Percentiles rank a stretch among this genome's conserved stretches.
These are phyloP conservation scores for Cryptosporidium andersoni DNA, from an alignment of 169 alveolate species.

Conservation along the genomic window DNA sequence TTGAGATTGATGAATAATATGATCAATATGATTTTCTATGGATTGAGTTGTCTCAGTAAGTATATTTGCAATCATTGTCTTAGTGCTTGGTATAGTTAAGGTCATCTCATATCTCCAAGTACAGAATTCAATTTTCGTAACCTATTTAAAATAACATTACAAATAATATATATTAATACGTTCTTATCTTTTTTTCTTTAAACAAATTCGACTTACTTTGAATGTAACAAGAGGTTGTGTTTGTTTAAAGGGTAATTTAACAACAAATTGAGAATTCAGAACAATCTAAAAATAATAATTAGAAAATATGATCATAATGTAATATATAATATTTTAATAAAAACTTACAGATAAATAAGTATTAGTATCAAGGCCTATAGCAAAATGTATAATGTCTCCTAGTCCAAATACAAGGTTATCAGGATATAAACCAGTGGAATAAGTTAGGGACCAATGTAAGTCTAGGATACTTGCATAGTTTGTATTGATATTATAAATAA, in stretches of 20 bases:
- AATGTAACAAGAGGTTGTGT: constrained; percentile 8
- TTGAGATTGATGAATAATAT: too few relatives aligned
- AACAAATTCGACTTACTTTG: constrained; percentile 16
- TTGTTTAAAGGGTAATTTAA: constrained; percentile 40
- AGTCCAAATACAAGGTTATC: constrained; percentile 20
- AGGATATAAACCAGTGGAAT: constrained; percentile 7
- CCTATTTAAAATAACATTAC: constrained; percentile 11
- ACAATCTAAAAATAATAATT: constrained; percentile 11
- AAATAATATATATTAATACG: neutral
- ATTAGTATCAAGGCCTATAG: constrained; percentile 49
- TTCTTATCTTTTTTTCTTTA: neutral
- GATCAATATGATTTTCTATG: too few relatives aligned
- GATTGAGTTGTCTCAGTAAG: too few relatives aligned
- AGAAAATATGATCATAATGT: neutral
- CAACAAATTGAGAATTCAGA: constrained; percentile 23
- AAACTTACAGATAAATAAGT: constrained; percentile 56
- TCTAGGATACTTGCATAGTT: constrained; percentile 44
- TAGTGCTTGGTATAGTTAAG: constrained; percentile 30
- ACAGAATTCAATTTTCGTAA: constrained; percentile 18
- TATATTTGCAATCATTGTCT: constrained; percentile 12
- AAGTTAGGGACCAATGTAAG: constrained; percentile 42
- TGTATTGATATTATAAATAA: constrained; percentile 29
- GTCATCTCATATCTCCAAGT: constrained; percentile 68
- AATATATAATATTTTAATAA: neutral
- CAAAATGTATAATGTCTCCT: constrained; percentile 38